Evolutionary conservation across 305 asterid species (phyloP).

Genomic region (Rubia peregrina): DNA sequence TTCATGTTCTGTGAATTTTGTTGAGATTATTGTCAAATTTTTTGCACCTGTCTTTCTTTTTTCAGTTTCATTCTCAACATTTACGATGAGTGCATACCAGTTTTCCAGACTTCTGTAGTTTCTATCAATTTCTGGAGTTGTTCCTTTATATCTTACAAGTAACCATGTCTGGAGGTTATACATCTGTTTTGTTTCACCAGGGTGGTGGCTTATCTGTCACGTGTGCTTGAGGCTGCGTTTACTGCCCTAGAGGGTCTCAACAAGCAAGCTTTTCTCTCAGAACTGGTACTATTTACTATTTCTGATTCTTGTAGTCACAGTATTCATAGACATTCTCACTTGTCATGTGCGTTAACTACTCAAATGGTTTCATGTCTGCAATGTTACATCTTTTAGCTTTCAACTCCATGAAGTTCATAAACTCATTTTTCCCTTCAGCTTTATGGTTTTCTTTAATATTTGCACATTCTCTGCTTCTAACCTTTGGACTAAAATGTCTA

Average conservation of each 20-base stretch:
- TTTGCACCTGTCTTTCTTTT: background rate
- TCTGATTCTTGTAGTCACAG: background rate
- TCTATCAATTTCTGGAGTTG: background rate
- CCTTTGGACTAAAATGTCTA: background rate
- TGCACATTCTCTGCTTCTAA: background rate
- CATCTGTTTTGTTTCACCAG: constrained; percentile 36
- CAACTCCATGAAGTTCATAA: background rate
- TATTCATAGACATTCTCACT: background rate
- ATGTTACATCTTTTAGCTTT: constrained; percentile 3
- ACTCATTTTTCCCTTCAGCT: background rate
- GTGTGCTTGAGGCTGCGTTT: constrained; percentile 96
- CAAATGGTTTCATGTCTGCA: background rate
- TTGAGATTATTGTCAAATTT: background rate
- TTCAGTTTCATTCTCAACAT: background rate
- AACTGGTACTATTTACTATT: constrained; percentile 52
- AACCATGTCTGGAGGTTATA: constrained; percentile 2
- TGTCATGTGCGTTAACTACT: background rate
- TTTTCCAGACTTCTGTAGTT: background rate
- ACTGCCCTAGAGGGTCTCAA: constrained; percentile 96
- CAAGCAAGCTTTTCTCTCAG: constrained; percentile 89
- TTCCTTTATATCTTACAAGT: background rate
- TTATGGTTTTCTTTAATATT: background rate
- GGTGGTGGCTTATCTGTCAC: constrained; percentile 92
- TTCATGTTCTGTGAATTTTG: background rate
- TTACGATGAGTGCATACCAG: background rate